Evolutionary conservation across 495 filamentous ascomycete species (phyloP).

Genomic region (Xylaria venustula): DNA sequence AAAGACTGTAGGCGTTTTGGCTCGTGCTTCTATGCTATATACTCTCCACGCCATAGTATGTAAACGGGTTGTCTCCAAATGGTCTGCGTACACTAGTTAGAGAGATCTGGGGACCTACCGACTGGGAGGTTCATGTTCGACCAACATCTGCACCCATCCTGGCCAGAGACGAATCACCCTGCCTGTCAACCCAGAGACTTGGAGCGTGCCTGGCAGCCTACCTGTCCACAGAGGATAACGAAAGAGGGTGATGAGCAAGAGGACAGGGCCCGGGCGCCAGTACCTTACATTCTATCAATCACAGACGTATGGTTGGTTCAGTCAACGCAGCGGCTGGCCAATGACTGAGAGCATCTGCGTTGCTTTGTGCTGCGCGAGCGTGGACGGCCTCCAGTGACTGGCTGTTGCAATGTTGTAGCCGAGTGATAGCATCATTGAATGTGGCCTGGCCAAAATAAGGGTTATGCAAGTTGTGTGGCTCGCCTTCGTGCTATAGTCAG

Average conservation of each 20-base stretch:
- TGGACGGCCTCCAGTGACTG: conserved; percentile 30
- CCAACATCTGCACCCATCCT: background rate
- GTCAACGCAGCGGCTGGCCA: background rate
- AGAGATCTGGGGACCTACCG: background rate
- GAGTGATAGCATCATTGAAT: conserved; percentile 20
- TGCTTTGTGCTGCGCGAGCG: conserved; percentile 12
- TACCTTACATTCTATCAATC: conserved; percentile 2
- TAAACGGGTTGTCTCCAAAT: too few relatives aligned
- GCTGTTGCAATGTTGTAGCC: conserved; percentile 36
- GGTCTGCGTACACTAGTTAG: too few relatives aligned
- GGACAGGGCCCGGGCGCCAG: conserved; percentile 7
- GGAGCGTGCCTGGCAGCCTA: background rate
- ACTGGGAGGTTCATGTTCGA: conserved; percentile 8
- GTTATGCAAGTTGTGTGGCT: conserved; percentile 36
- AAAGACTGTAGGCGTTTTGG: background rate
- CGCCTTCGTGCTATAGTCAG: conserved; percentile 29
- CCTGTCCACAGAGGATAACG: background rate
- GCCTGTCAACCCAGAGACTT: background rate
- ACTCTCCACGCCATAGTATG: background rate
- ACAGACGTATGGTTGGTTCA: conserved; percentile 9
- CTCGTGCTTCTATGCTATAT: background rate
- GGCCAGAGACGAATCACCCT: conserved; percentile 4
- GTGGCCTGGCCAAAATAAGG: conserved; percentile 26
- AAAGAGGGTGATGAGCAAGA: background rate
- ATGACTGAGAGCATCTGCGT: conserved; percentile 16